A percentile compares a stretch with the other conserved stretches of the same genome.
Evolutionary conservation across 108 stramenopile species (phyloP).

Genomic region (Skeletonema costatum): DNA sequence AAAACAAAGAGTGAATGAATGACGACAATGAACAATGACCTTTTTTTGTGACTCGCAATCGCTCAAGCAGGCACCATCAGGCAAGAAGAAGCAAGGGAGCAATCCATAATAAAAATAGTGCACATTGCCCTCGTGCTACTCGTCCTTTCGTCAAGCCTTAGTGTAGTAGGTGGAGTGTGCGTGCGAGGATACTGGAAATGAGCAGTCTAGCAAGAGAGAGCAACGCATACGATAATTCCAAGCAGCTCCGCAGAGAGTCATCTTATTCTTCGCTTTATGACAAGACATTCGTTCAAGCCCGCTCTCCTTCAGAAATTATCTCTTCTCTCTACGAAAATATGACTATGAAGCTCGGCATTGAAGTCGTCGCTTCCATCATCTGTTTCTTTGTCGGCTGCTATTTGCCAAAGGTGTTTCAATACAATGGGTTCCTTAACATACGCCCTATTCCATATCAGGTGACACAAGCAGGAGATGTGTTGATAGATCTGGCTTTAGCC

Average conservation of each 20-base stretch:
- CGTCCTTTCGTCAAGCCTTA: no score
- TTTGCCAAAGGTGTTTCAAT: constrained; percentile 18
- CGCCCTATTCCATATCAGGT: constrained; percentile 34
- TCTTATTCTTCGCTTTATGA: constrained; percentile 13
- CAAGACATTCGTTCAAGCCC: constrained; percentile 8
- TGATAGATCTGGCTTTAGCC: constrained; percentile 36
- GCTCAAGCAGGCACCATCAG: no score
- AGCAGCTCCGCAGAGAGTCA: constrained; percentile 20
- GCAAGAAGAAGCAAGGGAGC: no score
- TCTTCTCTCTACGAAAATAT: constrained; percentile 25
- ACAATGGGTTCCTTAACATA: background rate
- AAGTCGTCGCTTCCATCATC: background rate
- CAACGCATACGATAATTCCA: constrained; percentile 23
- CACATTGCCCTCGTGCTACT: no score
- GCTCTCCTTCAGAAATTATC: constrained; percentile 24
- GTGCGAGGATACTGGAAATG: background rate
- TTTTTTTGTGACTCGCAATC: no score
- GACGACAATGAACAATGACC: no score
- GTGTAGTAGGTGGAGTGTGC: no score
- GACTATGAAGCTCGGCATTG: constrained; percentile 7
- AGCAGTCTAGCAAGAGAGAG: background rate
- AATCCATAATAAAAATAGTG: no score
- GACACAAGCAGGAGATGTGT: constrained; percentile 39
- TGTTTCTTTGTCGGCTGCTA: constrained; percentile 25
- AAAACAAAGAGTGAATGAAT: no score